These are phyloP conservation scores for Solanum sejunctum DNA, from an alignment of 257 asterid species.

Conservation along the genomic window DNA sequence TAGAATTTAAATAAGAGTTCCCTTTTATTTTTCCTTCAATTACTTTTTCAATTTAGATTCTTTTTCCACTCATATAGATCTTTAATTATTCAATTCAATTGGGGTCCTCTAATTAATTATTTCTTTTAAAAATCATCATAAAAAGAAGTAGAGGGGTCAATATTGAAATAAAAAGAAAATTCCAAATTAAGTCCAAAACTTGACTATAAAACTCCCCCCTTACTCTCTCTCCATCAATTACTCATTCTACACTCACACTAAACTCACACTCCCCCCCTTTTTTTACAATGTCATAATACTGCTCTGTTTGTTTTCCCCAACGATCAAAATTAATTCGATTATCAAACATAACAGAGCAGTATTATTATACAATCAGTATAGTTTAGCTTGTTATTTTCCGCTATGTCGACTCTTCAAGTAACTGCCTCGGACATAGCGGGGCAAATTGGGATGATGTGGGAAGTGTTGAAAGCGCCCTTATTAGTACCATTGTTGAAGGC, in stretches of 20 bases:
- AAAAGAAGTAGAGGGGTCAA: not conserved
- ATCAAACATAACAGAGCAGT: not conserved
- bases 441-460: conserved; percentile 70
- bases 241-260: conserved; percentile 27
- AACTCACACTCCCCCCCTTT: conserved; percentile 1
- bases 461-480: conserved; percentile 65
- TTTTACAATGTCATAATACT: conserved; percentile 29
- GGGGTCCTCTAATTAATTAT: not conserved
- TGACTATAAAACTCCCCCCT: conserved; percentile 51
- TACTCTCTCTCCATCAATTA: conserved; percentile 29
- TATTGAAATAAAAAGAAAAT: conserved; percentile 1
- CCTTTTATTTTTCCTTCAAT: not conserved
- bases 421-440: conserved; percentile 40
- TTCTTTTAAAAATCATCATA: not conserved
- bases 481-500: conserved; percentile 56
- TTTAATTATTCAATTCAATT: not conserved
- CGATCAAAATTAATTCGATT: not conserved
- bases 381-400: not conserved
- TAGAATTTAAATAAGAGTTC: not conserved
- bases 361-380: not conserved
- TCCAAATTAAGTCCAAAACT: conserved; percentile 8
- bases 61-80: not conserved
- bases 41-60: not conserved
- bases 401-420: conserved; percentile 36
- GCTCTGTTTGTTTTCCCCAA: not conserved